Conservation (phyloP, 2,329 filamentous ascomycete species). For the Aciculosporium take region DNA sequence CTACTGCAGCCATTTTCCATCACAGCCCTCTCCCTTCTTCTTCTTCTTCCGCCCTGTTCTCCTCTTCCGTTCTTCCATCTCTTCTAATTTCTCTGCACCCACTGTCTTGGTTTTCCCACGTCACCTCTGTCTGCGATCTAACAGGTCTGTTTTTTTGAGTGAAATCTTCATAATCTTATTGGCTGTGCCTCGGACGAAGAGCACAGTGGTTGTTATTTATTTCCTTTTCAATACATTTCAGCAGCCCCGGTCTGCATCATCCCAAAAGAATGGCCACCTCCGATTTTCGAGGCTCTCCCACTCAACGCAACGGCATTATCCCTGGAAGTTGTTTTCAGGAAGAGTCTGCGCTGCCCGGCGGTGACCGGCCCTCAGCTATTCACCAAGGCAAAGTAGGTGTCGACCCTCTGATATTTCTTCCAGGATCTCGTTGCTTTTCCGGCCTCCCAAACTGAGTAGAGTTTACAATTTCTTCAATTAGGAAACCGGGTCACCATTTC, state of each 20-base stretch:
- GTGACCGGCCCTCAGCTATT: slow-evolving; percentile 8
- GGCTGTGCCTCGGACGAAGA: slow-evolving; percentile 5
- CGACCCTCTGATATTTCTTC: neutral
- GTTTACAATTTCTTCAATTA: slow-evolving; percentile 5
- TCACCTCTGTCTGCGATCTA: slow-evolving; percentile 17
- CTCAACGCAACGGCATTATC: slow-evolving; percentile 12
- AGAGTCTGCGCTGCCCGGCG: slow-evolving; percentile 9
- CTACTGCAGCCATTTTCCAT: slow-evolving; percentile 6
- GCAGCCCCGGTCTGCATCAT: slow-evolving; percentile 3
- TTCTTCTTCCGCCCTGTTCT: slow-evolving; percentile 8
- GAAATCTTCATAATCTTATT: slow-evolving; percentile 15
- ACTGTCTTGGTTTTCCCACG: slow-evolving; percentile 10
- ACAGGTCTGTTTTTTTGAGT: slow-evolving; percentile 15
- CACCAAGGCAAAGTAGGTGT: slow-evolving; percentile 10
- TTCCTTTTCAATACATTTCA: slow-evolving; percentile 7
- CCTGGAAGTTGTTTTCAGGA: slow-evolving; percentile 10
- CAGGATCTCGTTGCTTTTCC: neutral
- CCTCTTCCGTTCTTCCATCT: slow-evolving; percentile 6
- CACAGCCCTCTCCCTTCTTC: slow-evolving; percentile 3
- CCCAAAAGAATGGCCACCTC: slow-evolving; percentile 17
- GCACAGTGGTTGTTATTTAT: slow-evolving; percentile 8
- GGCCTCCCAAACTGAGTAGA: neutral
- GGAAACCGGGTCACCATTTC: slow-evolving; percentile 9
- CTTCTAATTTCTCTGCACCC: slow-evolving; percentile 8
- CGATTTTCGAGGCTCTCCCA: slow-evolving; percentile 15